Conservation (phyloP, 192 early-diverging fungal genomes). For the Entomortierella chlamydospora region DNA sequence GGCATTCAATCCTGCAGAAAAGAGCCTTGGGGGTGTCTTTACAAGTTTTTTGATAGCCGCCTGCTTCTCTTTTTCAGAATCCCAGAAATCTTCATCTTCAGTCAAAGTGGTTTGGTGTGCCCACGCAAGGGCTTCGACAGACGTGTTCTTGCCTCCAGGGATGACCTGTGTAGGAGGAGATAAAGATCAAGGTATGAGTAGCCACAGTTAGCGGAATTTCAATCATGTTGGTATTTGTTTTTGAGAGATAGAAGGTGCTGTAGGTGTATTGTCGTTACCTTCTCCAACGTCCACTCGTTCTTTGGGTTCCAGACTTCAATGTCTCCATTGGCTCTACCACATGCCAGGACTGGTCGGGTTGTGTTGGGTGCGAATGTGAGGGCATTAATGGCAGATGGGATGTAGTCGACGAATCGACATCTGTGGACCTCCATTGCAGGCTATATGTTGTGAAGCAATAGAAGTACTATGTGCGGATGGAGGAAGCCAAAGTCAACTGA, state of each 20-base stretch:
- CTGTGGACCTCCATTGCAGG: conserved; percentile 79
- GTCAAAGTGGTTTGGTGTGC: conserved; percentile 77
- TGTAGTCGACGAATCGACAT: conserved; percentile 89
- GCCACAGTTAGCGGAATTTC: not conserved
- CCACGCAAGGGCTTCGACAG: conserved; percentile 88
- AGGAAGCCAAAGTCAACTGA: not conserved
- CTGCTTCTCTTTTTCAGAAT: conserved; percentile 72
- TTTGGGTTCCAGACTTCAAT: conserved; percentile 92
- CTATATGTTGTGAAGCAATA: not conserved
- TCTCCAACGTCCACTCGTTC: conserved; percentile 79
- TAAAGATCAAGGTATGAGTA: not conserved
- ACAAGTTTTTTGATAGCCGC: conserved; percentile 60
- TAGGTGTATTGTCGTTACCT: conserved; percentile 61
- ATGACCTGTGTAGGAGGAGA: conserved; percentile 69
- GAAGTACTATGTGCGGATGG: not conserved
- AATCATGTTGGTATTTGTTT: not conserved
- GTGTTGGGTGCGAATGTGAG: conserved; percentile 82
- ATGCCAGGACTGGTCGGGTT: conserved; percentile 69
- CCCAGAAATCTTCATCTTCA: conserved; percentile 73
- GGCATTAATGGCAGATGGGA: conserved; percentile 86
- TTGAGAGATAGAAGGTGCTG: not conserved
- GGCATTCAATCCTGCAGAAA: conserved; percentile 89
- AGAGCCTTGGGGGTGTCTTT: conserved; percentile 76
- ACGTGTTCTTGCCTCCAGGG: conserved; percentile 77
- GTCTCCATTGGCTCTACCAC: conserved; percentile 91